Evolutionary conservation across 2,329 filamentous ascomycete genomes (phyloP), one percentile per base, ranked within the genome.

Genomic region (Hypoxylon sp.): DNA sequence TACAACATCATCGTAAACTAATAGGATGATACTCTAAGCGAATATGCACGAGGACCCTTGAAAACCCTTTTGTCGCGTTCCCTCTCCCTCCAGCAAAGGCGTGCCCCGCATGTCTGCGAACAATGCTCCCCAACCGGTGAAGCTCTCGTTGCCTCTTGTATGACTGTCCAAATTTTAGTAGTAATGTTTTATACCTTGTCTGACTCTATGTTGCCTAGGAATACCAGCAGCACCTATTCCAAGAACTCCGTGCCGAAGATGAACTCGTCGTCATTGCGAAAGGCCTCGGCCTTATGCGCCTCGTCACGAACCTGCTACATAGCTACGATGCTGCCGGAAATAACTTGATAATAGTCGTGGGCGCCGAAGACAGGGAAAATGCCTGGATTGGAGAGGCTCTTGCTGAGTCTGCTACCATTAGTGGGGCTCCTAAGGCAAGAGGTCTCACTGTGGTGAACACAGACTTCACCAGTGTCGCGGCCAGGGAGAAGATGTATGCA

Each of bases 171-270:
- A 14, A 22, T 39, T 47, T 33, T 19, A 51, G 9, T 29, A 31
- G n/a, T 24, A 3, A 11, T 31, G 31, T 13, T 42, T 46, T 5
- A 33, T 42, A 26, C 3, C 19, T 65, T 58, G 29, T 24, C 46
- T 63, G 50, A 64, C 54, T 65, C 17, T 60, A 19, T 17, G 44
- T 33, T 22, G 6, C 33, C 3, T 68, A 92, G 90, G 86, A 94
- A 85, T 99, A 97, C 81, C 96, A 99, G 84, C 94, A 98, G 83
- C 91, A 93, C 77, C 89, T 98, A 76, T 98, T 98, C 84, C 93
- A 92, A 79, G 92, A 96, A 82, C 89, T 97, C 73, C 91, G 94
- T 70, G 85, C 90, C 68, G 93, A 98, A 83, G 96, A 99, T 92
- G 92, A 97, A 81, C 90, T 99, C 71, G 92, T 98, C 75, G 87